Base-by-base conservation (phyloP, 306 rosid genomes). In the Prunus mume region DNA sequence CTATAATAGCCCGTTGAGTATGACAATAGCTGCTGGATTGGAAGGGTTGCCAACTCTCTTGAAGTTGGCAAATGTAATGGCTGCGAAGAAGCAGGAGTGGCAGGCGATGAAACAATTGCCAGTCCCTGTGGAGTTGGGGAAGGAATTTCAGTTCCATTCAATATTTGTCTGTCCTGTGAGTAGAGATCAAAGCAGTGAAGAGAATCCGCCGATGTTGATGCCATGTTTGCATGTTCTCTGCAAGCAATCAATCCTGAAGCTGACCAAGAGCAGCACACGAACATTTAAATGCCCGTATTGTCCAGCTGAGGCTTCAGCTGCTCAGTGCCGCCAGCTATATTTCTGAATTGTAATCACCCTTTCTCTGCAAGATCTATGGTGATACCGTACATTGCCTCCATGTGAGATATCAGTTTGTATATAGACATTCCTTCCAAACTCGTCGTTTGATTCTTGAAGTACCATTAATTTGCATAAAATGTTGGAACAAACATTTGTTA, bases 121-220 rank as follows among this genome's bases (percentile, higher is more conserved):
- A 0, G 96, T 90, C 75, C 92, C 98, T 3, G 85, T 93, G 57
- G 98, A 93, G 58, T 75, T 93, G 88, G 91, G 93, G 18, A 86
- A 88, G 78, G 96, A 90, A 76, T 91, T 90, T 85, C 94, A 90
- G 86, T 93, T 90, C 78, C 98, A 93, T 82, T 93, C 98, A 0
- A 86, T 90, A 69, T 90, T 90, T 76, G 98, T 90, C 30, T 93
- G 98, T 86, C 98, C 96, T 4, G 98, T 93, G 76, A 90, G 94
- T 68, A 84, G 94, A 82, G 98, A 93, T 49, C 96, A 90, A 85
- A 83, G 85, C 28, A 90, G 91, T 51, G 93, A 90, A 12, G 98
- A 90, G 81, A 93, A 93, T 87, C 96, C 94, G 17, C 93, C 98
- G 3, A 87, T 90, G 96, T 55, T 90, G 80, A 81, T 93, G 82